Evolutionary conservation across 1,284 basidiomycete species (phyloP), one percentile per base, ranked within the genome.

Genomic region (Coriolopsis trogii): DNA sequence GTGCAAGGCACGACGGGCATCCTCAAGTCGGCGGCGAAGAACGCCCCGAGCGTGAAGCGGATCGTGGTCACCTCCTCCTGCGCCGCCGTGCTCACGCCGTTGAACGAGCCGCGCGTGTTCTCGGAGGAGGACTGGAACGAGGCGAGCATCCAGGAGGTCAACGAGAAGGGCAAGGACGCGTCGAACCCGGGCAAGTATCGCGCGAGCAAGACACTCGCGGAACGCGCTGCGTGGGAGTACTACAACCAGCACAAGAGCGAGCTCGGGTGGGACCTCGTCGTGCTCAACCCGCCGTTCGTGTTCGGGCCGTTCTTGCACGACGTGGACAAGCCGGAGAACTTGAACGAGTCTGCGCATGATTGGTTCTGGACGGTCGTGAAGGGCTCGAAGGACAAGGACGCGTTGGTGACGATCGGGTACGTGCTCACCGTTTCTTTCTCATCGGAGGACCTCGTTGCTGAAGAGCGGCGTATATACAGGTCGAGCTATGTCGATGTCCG

Each of bases 161-260:
- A 79, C 61, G 69, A 79, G 59, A 73, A 80, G 43, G 83, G 85
- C 7, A 65, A 64, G 15, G 71, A 77, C 7, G 78, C 82, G 0
- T 41, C 69, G 1, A 59, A 58, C 3, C 51, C 67, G 3, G 63
- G 67, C 30, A 82, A 79, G 61, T 88, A 87, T 62, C 67, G 73
- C 45, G 79, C 76, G 15, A 79, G 76, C 13, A 91, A 92, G 73
- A 81, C 79, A 4, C 70, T 91, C 2, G 87, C 89, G 3, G 89
- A 93, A 65, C 71, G 66, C 61, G 76, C 75, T 13, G 79, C 79
- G 1, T 84, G 80, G 80, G 72, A 79, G 40, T 85, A 84, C 53
- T 67, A 76, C 52, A 71, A 82, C 47, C 73, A 81, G 51, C 68
- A 86, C 59, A 79, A 82, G 61, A 59, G 67, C 0, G 63, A 57